phyloP scores from a whole-genome alignment of 345 rosid species.

The Lumnitzera racemosa region DNA sequence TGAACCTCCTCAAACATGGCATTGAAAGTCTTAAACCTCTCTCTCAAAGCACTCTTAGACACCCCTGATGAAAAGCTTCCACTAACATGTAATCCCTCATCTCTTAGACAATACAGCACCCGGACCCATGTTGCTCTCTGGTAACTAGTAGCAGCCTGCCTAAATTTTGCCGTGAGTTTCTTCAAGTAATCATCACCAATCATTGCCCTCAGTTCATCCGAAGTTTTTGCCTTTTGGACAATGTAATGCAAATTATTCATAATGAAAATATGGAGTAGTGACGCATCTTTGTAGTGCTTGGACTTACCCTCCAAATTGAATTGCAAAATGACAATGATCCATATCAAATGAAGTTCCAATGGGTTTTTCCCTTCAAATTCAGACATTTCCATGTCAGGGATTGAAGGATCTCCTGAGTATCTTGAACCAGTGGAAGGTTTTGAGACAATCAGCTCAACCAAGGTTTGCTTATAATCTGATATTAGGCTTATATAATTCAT shows the following conservation, averaged over 20 bases:
- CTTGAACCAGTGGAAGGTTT: slow-evolving; percentile 71
- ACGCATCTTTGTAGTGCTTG: slow-evolving; percentile 65
- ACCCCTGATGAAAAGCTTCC: slow-evolving; percentile 83
- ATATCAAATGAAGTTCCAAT: slow-evolving; percentile 72
- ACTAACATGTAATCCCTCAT: slow-evolving; percentile 71
- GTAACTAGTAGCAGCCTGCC: slow-evolving; percentile 72
- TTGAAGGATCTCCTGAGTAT: slow-evolving; percentile 58
- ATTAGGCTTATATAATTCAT: slow-evolving; percentile 93
- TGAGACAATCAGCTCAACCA: slow-evolving; percentile 69
- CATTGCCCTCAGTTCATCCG: slow-evolving; percentile 80
- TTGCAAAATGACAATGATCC: slow-evolving; percentile 81
- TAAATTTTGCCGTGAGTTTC: slow-evolving; percentile 37
- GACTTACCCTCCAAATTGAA: slow-evolving; percentile 89
- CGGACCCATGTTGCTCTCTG: slow-evolving; percentile 88
- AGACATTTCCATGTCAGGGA: slow-evolving; percentile 69
- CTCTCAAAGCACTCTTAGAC: slow-evolving; percentile 60
- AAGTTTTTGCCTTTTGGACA: slow-evolving; percentile 76
- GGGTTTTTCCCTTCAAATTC: slow-evolving; percentile 70
- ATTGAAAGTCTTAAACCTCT: slow-evolving; percentile 71
- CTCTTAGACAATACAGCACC: slow-evolving; percentile 58
- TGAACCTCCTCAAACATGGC: slow-evolving; percentile 88
- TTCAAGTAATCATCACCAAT: slow-evolving; percentile 76
- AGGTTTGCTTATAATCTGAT: slow-evolving; percentile 78
- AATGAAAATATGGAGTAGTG: slow-evolving; percentile 67
- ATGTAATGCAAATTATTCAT: slow-evolving; percentile 94